These are phyloP conservation scores for Neonectria faginata DNA, from an alignment of 2,329 filamentous ascomycete genomes.

Conservation along the genomic window DNA sequence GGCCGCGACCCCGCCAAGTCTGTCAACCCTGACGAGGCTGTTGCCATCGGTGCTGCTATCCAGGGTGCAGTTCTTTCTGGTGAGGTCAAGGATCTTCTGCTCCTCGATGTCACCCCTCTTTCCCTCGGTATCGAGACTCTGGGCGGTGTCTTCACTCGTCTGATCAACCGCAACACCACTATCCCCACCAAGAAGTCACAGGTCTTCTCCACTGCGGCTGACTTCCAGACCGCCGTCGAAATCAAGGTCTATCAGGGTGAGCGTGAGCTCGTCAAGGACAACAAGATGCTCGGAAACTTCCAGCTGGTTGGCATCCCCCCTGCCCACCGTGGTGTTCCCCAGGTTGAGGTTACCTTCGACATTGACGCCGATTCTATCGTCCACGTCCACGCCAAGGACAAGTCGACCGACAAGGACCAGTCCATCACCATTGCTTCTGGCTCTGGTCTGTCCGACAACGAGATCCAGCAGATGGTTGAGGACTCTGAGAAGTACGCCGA, in stretches of 20 bases:
- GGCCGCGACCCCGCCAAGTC: conserved; percentile 97
- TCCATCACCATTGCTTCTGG: conserved; percentile 99
- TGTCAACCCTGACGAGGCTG: conserved; percentile 98
- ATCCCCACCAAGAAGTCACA: conserved; percentile 99
- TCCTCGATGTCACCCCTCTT: conserved; percentile 94
- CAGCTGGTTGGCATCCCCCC: conserved; percentile 97
- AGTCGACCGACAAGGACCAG: conserved; percentile 99
- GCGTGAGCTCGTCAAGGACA: conserved; percentile 98
- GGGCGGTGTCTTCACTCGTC: conserved; percentile 95
- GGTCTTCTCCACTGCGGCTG: conserved; percentile 95
- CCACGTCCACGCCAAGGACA: conserved; percentile 98
- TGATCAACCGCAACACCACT: conserved; percentile 99
- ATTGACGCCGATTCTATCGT: conserved; percentile 98
- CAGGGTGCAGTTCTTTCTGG: conserved; percentile 97
- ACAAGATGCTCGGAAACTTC: conserved; percentile 99
- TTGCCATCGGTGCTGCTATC: conserved; percentile 96
- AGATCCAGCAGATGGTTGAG: conserved; percentile 98
- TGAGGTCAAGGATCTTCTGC: conserved; percentile 94
- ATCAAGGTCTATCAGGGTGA: conserved; percentile 99
- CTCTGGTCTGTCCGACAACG: conserved; percentile 92
- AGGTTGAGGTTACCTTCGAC: conserved; percentile 98
- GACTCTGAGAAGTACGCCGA: conserved; percentile 98
- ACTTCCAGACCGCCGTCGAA: conserved; percentile 98
- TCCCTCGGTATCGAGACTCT: conserved; percentile 99
- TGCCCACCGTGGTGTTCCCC: conserved; percentile 94